These are phyloP conservation scores for Hymenotorrendiella dingleyae DNA, from an alignment of 2,329 filamentous ascomycete genomes.

Conservation along the genomic window DNA sequence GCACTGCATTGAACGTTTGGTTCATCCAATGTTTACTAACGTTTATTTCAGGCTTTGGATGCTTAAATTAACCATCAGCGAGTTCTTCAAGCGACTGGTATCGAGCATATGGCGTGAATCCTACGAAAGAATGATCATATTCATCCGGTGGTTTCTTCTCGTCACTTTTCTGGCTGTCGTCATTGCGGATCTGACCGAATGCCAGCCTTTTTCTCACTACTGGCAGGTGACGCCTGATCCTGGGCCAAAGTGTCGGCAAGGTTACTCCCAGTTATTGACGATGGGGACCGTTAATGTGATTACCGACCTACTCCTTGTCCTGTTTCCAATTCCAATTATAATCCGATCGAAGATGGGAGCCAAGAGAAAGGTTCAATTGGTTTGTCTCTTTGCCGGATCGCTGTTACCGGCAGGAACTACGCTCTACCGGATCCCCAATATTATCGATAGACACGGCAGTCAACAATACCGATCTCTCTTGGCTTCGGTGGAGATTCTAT, in stretches of 20 bases:
- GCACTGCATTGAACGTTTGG: conserved; percentile 3
- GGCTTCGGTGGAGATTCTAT: conserved; percentile 84
- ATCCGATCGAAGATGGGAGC: conserved; percentile 68
- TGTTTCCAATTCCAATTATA: conserved; percentile 87
- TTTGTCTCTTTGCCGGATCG: conserved; percentile 79
- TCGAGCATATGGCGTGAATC: conserved; percentile 73
- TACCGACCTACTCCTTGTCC: conserved; percentile 80
- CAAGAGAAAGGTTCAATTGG: conserved; percentile 74
- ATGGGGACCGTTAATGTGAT: conserved; percentile 87
- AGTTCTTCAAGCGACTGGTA: conserved; percentile 84
- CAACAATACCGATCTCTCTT: conserved; percentile 86
- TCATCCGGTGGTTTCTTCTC: conserved; percentile 68
- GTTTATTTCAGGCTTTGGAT: conserved; percentile 68
- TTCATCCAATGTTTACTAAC: conserved; percentile 8
- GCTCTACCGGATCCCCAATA: conserved; percentile 71
- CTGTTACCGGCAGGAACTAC: conserved; percentile 74
- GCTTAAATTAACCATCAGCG: conserved; percentile 82
- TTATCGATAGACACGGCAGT: conserved; percentile 62
- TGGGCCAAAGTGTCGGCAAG: conserved; percentile 77
- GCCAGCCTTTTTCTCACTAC: conserved; percentile 67
- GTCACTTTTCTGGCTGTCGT: conserved; percentile 77
- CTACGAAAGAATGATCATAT: conserved; percentile 64
- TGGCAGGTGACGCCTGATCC: conserved; percentile 85
- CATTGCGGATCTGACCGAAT: conserved; percentile 78
- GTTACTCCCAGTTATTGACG: conserved; percentile 78